Base-by-base conservation (phyloP, 495 filamentous ascomycete genomes). In the Lineolata rhizophorae region DNA sequence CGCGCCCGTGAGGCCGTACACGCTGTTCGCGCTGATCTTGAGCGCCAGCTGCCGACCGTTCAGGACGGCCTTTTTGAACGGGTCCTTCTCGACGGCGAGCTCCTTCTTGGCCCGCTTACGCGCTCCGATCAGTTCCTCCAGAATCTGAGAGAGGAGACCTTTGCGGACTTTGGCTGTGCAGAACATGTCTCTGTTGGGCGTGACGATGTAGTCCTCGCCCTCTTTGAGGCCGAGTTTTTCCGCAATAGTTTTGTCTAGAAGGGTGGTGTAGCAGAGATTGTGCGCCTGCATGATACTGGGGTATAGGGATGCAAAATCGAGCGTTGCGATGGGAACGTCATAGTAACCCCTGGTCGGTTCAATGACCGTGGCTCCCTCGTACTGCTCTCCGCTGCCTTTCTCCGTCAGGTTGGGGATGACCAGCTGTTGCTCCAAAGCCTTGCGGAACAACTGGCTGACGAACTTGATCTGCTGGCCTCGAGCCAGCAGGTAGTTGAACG, bases 261-360 rank as follows among this genome's bases (percentile, higher is more conserved):
- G 58, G 0, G 87, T 99, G 0, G 87, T 99, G 57, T 99, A 99
- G 51, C 87, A 99, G 18, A 99, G 67, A 40, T 99, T 99, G 52
- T 99, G 87, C 0, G 87, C 87, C 53, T 94, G 85, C 48, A 99
- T 99, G 48, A 99, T 95, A 52, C 82, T 93, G 8, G 87, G 87
- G 47, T 99, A 99, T 38, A 99, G 71, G 3, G 83, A 93, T 12
- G 87, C 90, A 44, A 99, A 99, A 79, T 99, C 87, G 5, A 99
- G 74, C 0, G 87, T 99, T 4, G 90, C 90, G 39, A 99, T 76
- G 3, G 87, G 87, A 9, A 90, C 79, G 39, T 77, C 67, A 44
- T 99, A 94, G 53, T 85, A 95, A 16, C 78, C 84, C 51, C 81
- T 69, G 19, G 67, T 73, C 5, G 87, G 87, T 42, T 95, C 90